phyloP scores from a whole-genome alignment of 1,139 yeast genomes.

The Kluyveromyces sp. region DNA sequence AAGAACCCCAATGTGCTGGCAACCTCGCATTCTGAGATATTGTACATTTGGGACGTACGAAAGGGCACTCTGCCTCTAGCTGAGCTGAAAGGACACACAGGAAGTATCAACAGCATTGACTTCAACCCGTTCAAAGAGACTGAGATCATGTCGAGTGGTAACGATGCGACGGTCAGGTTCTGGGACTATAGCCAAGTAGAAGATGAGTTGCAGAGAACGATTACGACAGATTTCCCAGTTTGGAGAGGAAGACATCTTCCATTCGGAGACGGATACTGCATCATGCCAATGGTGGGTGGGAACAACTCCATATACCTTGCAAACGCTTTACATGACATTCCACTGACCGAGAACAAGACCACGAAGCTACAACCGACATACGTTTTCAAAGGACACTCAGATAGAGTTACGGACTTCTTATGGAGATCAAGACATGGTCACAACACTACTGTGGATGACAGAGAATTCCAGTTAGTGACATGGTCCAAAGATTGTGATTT shows the following conservation, averaged over 20 bases:
- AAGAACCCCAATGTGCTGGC: conserved; percentile 71
- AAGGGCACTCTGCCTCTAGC: conserved; percentile 72
- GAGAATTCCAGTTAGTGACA: conserved; percentile 83
- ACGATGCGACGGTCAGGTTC: conserved; percentile 76
- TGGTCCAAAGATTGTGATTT: conserved; percentile 90
- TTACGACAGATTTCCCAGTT: conserved; percentile 74
- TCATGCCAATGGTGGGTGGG: conserved; percentile 90
- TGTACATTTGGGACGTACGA: conserved; percentile 83
- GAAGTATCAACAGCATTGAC: conserved; percentile 85
- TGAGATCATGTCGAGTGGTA: conserved; percentile 70
- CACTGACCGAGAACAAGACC: conserved; percentile 33
- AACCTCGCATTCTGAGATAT: conserved; percentile 73
- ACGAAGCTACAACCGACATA: conserved; percentile 50
- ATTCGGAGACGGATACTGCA: conserved; percentile 83
- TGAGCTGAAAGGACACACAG: conserved; percentile 63
- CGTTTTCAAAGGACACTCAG: conserved; percentile 73
- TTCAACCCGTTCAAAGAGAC: conserved; percentile 57
- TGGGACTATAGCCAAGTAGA: conserved; percentile 58
- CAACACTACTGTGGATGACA: conserved; percentile 48
- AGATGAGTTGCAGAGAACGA: conserved; percentile 47
- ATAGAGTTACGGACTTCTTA: conserved; percentile 77
- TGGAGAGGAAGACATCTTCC: conserved; percentile 85
- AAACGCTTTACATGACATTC: conserved; percentile 35
- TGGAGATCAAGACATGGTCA: conserved; percentile 63
- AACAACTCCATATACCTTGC: conserved; percentile 64